Percentiles rank a stretch among this genome's conserved stretches.
phyloP scores from a whole-genome alignment of 345 rosid genomes.

The Eucalyptus decipiens region DNA sequence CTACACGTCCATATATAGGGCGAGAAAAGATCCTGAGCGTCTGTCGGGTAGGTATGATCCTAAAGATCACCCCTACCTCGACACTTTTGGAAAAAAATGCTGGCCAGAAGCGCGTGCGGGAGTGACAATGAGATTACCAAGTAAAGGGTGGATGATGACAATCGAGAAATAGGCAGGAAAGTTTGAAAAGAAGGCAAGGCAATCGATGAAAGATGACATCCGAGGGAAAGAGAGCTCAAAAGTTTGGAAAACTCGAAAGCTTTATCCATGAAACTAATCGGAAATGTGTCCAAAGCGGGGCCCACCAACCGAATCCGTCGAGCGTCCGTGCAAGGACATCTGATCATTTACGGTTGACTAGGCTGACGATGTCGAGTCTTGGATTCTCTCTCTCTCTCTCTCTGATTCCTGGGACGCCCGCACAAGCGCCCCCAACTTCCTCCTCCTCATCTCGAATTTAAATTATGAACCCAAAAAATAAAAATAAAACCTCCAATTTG shows the following conservation, averaged over 20 bases:
- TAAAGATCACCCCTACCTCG: neutral
- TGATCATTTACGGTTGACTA: too few species aligned
- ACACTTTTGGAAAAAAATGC: neutral
- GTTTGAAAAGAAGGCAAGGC: neutral
- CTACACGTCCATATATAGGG: neutral
- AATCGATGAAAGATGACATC: neutral
- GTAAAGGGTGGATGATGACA: neutral
- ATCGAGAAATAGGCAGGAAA: neutral
- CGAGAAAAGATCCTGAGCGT: neutral
- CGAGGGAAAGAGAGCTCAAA: neutral
- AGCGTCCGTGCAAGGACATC: too few species aligned
- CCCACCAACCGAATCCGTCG: neutral
- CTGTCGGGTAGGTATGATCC: neutral
- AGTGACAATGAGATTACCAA: neutral
- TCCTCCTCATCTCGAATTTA: neutral
- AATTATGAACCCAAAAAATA: neutral
- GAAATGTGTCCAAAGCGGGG: neutral
- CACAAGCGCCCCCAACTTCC: neutral
- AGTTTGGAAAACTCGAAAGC: neutral
- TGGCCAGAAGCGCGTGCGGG: neutral
- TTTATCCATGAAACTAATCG: too few species aligned
- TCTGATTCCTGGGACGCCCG: neutral
- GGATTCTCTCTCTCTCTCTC: neutral
- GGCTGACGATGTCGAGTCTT: neutral
- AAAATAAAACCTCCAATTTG: neutral